Evolutionary conservation across 2,329 filamentous ascomycete species (phyloP).

Genomic region (Fusarium foetens): DNA sequence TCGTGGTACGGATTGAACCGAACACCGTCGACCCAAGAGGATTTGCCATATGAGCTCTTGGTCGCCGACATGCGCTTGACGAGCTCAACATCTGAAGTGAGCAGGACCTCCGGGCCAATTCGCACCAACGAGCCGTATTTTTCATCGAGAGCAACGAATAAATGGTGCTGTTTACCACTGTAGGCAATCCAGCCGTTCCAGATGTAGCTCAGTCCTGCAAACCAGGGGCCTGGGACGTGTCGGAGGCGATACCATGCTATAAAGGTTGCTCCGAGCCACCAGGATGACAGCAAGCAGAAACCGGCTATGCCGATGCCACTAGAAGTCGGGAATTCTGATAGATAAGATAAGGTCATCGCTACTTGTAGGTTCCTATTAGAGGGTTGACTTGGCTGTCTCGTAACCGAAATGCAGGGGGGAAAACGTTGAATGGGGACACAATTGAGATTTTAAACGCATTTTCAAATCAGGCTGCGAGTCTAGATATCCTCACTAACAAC

Average conservation of each 20-base stretch:
- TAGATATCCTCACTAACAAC: rapidly evolving
- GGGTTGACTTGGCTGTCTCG: neutral
- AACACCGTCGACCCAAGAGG: neutral
- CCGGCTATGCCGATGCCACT: rapidly evolving
- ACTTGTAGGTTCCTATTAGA: rapidly evolving
- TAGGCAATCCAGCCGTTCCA: neutral
- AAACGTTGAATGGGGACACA: rapidly evolving
- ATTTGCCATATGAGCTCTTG: neutral
- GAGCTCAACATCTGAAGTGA: neutral
- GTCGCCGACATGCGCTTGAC: constrained; percentile 1
- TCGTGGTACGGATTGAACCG: neutral
- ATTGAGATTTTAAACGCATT: rapidly evolving
- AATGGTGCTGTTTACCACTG: neutral
- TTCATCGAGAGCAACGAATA: neutral
- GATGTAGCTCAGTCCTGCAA: constrained; percentile 1
- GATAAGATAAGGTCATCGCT: neutral
- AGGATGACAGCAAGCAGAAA: neutral
- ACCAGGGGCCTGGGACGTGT: neutral
- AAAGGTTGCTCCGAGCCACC: neutral
- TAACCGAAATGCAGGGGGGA: no score
- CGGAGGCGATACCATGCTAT: neutral
- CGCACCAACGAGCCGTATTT: constrained; percentile 5
- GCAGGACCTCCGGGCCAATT: neutral
- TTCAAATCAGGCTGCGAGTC: rapidly evolving
- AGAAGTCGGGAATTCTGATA: rapidly evolving